Conservation (phyloP, 2,329 filamentous ascomycete species). For the Fusarium beomiforme region DNA sequence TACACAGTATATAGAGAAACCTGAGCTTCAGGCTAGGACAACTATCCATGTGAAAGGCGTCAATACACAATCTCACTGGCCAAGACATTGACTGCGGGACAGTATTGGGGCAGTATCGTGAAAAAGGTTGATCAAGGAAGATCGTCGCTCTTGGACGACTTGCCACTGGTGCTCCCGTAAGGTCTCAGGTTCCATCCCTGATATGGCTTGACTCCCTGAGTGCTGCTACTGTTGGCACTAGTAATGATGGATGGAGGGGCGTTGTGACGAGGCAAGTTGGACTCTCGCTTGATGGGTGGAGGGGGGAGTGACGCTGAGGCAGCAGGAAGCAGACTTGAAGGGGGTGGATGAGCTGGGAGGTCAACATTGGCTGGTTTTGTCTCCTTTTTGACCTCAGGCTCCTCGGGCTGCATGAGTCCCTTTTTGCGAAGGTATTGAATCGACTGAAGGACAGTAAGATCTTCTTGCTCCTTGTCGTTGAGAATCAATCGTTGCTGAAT, state of each 20-base stretch:
- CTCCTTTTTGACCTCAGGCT: constrained; percentile 29
- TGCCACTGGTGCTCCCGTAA: constrained; percentile 48
- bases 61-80: background rate
- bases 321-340: constrained; percentile 50
- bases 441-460: constrained; percentile 71
- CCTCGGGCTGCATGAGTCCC: constrained; percentile 57
- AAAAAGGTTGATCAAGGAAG: constrained; percentile 41
- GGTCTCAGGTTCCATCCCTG: constrained; percentile 52
- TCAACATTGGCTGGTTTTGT: constrained; percentile 27
- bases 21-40: constrained; percentile 27
- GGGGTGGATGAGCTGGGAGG: constrained; percentile 29
- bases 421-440: constrained; percentile 72
- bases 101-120: background rate
- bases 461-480: constrained; percentile 75
- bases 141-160: constrained; percentile 47
- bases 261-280: constrained; percentile 47
- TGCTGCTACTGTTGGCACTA: constrained; percentile 46
- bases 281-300: constrained; percentile 48
- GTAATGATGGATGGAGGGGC: constrained; percentile 45
- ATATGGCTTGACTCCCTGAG: constrained; percentile 48
- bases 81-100: background rate
- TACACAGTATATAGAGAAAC: constrained; percentile 11
- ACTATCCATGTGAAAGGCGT: constrained; percentile 37
- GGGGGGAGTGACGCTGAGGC: constrained; percentile 52
- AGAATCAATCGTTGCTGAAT: constrained; percentile 72